Conservation (phyloP, 1,284 basidiomycete species). For the Apiotrichum siamense region DNA sequence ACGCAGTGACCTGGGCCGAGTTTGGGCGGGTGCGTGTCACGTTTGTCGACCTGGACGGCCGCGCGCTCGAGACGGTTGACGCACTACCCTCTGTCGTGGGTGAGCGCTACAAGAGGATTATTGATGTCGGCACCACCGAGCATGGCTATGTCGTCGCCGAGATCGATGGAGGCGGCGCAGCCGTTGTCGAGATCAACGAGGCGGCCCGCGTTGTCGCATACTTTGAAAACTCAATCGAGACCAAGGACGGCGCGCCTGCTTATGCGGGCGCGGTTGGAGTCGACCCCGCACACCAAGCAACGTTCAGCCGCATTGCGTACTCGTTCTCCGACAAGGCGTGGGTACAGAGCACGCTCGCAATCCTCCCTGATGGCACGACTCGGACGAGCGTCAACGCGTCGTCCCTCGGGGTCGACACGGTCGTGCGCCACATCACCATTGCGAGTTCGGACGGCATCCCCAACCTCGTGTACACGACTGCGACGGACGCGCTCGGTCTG, state of each 20-base stretch:
- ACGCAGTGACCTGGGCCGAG: slow-evolving; percentile 63
- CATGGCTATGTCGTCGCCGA: slow-evolving; percentile 48
- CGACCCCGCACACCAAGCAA: slow-evolving; percentile 3
- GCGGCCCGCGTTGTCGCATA: slow-evolving; percentile 54
- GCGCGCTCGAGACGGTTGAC: slow-evolving; percentile 54
- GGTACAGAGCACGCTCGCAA: slow-evolving; percentile 9
- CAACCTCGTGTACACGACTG: slow-evolving; percentile 55
- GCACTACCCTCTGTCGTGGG: slow-evolving; percentile 42
- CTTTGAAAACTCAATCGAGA: slow-evolving; percentile 53
- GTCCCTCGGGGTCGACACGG: slow-evolving; percentile 17
- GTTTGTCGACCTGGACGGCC: slow-evolving; percentile 22
- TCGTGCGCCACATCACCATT: slow-evolving; percentile 56
- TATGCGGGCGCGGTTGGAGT: slow-evolving; percentile 47
- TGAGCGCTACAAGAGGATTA: slow-evolving; percentile 19
- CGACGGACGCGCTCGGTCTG: slow-evolving; percentile 58
- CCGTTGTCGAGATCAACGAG: slow-evolving; percentile 54
- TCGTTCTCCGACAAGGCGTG: slow-evolving; percentile 46
- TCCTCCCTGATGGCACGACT: background rate
- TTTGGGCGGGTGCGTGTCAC: slow-evolving; percentile 50
- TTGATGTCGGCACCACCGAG: slow-evolving; percentile 35
- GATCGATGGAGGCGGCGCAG: slow-evolving; percentile 54
- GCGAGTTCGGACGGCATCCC: background rate
- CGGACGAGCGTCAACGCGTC: slow-evolving; percentile 11
- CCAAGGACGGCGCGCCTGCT: slow-evolving; percentile 23
- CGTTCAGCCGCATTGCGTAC: slow-evolving; percentile 67